Conservation (phyloP, 345 rosid species). For the Populus tremula region DNA sequence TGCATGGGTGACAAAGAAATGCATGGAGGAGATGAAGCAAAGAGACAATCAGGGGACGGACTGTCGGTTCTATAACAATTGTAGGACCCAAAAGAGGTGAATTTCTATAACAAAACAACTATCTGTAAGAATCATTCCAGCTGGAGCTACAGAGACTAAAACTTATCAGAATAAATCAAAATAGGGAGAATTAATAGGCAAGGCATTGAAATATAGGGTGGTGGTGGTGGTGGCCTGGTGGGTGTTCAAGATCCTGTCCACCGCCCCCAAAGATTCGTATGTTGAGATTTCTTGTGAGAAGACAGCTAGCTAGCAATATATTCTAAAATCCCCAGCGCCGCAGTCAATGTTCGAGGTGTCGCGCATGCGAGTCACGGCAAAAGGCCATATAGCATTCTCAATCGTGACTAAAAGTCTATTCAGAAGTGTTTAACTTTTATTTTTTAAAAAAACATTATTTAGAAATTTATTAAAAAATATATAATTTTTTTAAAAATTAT, state of each 20-base stretch:
- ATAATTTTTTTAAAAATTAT: too few species aligned
- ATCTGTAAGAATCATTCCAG: background rate
- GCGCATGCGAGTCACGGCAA: conserved; percentile 20
- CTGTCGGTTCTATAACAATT: background rate
- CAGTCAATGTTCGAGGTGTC: conserved; percentile 18
- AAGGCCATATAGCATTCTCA: background rate
- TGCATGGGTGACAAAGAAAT: background rate
- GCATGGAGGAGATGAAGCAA: background rate
- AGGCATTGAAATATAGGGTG: background rate
- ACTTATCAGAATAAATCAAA: background rate
- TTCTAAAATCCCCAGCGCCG: conserved; percentile 8
- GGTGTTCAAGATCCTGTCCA: conserved; percentile 28
- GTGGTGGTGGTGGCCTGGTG: too few species aligned
- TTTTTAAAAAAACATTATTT: too few species aligned
- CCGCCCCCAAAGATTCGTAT: conserved; percentile 23
- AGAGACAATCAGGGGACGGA: background rate
- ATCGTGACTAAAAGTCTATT: background rate
- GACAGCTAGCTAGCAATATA: background rate
- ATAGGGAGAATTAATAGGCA: background rate
- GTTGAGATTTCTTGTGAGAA: background rate
- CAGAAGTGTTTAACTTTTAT: too few species aligned
- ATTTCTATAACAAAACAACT: background rate
- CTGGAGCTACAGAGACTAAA: background rate
- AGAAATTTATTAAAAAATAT: too few species aligned
- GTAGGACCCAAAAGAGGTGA: conserved; percentile 16